Conservation (phyloP, 345 rosid species). For the Populus davidiana region DNA sequence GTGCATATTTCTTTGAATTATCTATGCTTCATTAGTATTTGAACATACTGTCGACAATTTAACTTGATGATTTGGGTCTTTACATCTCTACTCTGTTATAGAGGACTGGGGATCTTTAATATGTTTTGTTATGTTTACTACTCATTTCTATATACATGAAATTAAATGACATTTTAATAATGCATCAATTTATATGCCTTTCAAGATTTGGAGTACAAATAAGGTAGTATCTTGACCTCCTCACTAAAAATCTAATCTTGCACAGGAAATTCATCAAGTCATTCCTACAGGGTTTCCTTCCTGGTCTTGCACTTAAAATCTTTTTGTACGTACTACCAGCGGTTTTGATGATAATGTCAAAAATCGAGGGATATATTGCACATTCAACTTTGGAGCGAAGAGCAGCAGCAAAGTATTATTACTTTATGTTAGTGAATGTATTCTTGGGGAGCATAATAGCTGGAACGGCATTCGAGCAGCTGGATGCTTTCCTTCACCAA, state of each 20-base stretch:
- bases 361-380: slow-evolving; percentile 88
- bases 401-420: slow-evolving; percentile 86
- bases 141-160: neutral
- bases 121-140: neutral
- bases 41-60: neutral
- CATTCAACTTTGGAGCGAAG: slow-evolving; percentile 72
- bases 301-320: slow-evolving; percentile 88
- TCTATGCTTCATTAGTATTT: neutral
- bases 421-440: slow-evolving; percentile 94
- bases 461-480: slow-evolving; percentile 92
- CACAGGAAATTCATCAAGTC: slow-evolving; percentile 89
- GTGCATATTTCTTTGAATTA: neutral
- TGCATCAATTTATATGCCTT: neutral
- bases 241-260: neutral
- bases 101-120: neutral
- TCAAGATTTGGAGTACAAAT: neutral
- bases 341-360: slow-evolving; percentile 81
- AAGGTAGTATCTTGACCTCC: neutral
- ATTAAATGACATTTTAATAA: neutral
- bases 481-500: slow-evolving; percentile 81
- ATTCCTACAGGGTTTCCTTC: slow-evolving; percentile 94
- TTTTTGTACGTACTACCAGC: slow-evolving; percentile 74
- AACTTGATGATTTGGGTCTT: neutral
- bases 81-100: neutral
- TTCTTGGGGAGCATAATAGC: slow-evolving; percentile 92